Evolutionary conservation across 2,329 filamentous ascomycete species (phyloP), one percentile per base, ranked within the genome.

Genomic region (Zymoseptoria crescenta): DNA sequence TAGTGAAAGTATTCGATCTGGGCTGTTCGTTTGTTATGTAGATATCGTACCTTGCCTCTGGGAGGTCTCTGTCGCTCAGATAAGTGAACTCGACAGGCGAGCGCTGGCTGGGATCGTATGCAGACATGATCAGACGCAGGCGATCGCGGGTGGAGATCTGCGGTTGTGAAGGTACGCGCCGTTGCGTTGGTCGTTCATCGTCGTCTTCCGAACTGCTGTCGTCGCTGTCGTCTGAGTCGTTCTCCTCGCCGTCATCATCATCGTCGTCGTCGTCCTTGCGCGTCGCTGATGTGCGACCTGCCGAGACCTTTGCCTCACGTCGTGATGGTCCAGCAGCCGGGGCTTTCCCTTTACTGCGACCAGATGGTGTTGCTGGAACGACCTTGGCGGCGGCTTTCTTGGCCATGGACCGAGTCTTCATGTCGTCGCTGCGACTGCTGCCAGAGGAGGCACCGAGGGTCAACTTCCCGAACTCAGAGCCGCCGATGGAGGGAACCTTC

Each of bases 391-490:
- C 58, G 35, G 62, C 62, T 24, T 49, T 59, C 49, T 59, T 63
- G 16, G 59, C 60, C 10, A 57, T 53, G 45, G 57, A 56, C 57
- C 62, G 49, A 20, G 62, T 66, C 30, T 54, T 57, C n/a, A 59
- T 57, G 53, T 52, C 55, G 50, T 51, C 54, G 54, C 57, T 56
- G 29, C 55, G 19, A 24, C 29, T 53, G 24, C 54, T 59, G 49
- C 54, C n/a, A 41, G 35, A 45, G n/a, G 52, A 29, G 21, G 21
- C 55, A 20, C 27, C 45, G 35, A 61, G 52, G 41, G 19, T 50
- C 28, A 61, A 54, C 41, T 62, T 62, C 57, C 58, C 62, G 9
- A 66, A 29, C 4, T 62, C 62, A 30, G 64, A 64, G 55, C 62
- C 61, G 10, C 59, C 62, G 24, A 64, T 59, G 48, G 59, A 61